phyloP scores from a whole-genome alignment of 192 early-diverging fungal species.

The Dissophora ornata region DNA sequence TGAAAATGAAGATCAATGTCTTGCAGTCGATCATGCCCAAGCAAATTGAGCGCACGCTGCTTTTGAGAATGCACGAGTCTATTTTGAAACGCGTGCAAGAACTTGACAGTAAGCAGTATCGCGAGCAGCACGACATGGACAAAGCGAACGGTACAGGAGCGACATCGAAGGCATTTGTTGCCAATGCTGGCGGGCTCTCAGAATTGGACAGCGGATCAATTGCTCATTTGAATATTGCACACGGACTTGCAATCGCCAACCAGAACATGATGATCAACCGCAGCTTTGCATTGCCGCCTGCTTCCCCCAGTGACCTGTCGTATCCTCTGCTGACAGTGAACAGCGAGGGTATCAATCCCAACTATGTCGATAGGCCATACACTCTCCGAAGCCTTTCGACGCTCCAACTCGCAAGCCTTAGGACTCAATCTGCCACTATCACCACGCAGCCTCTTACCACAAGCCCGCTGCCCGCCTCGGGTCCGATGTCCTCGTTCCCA shows the following conservation, averaged over 20 bases:
- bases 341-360: conserved; percentile 46
- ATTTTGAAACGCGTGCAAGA: conserved; percentile 58
- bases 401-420: conserved; percentile 18
- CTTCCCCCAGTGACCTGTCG: background rate
- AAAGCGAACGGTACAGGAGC: conserved; percentile 11
- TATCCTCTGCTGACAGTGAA: conserved; percentile 26
- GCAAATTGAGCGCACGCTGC: conserved; percentile 56
- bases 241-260: conserved; percentile 39
- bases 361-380: conserved; percentile 24
- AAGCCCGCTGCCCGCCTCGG: conserved; percentile 26
- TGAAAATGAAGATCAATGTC: conserved; percentile 56
- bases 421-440: conserved; percentile 7
- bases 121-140: conserved; percentile 37
- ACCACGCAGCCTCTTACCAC: conserved; percentile 16
- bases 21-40: conserved; percentile 52
- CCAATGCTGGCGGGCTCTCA: background rate
- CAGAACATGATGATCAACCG: conserved; percentile 51
- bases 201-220: background rate
- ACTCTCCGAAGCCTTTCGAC: conserved; percentile 25
- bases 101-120: conserved; percentile 53
- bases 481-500: conserved; percentile 39
- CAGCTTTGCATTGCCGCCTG: conserved; percentile 36
- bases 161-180: background rate
- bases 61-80: conserved; percentile 61
- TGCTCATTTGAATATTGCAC: conserved; percentile 13